Evolutionary conservation across 2,329 filamentous ascomycete species (phyloP).

Genomic region (Exophiala sp.): DNA sequence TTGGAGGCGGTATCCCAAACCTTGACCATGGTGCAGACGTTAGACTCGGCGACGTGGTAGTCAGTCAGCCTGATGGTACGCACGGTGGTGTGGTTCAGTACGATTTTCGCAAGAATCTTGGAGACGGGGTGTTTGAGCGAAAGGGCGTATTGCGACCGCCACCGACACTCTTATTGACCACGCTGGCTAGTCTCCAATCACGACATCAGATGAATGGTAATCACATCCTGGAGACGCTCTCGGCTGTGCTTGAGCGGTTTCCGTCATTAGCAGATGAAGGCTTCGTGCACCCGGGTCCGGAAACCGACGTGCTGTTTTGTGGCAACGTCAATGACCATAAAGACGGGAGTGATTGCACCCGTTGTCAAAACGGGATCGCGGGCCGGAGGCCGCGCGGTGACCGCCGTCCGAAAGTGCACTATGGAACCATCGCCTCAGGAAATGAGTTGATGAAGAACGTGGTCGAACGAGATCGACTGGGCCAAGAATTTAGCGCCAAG

Average conservation of each 20-base stretch:
- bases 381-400: neutral
- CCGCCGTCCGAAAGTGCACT: neutral
- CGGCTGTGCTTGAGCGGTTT: too few relatives aligned
- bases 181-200: neutral
- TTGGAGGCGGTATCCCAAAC: neutral
- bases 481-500: neutral
- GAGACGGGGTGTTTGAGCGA: slow-evolving; percentile 23
- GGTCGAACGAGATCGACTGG: slow-evolving; percentile 9
- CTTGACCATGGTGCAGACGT: slow-evolving; percentile 16
- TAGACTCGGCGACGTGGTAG: slow-evolving; percentile 30
- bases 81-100: slow-evolving; percentile 29
- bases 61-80: slow-evolving; percentile 26
- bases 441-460: slow-evolving; percentile 16
- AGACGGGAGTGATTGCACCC: too few relatives aligned
- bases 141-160: slow-evolving; percentile 27
- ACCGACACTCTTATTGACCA: slow-evolving; percentile 24
- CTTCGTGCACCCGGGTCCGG: too few relatives aligned
- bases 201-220: too few relatives aligned
- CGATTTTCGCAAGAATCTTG: slow-evolving; percentile 21
- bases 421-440: neutral
- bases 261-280: too few relatives aligned
- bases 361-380: too few relatives aligned
- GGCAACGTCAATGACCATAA: too few relatives aligned
- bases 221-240: too few relatives aligned
- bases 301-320: too few relatives aligned